Percentiles rank a stretch among this genome's conserved stretches.
These are phyloP conservation scores for Raphanus raphanistrum DNA, from an alignment of 345 rosid genomes.

Conservation along the genomic window DNA sequence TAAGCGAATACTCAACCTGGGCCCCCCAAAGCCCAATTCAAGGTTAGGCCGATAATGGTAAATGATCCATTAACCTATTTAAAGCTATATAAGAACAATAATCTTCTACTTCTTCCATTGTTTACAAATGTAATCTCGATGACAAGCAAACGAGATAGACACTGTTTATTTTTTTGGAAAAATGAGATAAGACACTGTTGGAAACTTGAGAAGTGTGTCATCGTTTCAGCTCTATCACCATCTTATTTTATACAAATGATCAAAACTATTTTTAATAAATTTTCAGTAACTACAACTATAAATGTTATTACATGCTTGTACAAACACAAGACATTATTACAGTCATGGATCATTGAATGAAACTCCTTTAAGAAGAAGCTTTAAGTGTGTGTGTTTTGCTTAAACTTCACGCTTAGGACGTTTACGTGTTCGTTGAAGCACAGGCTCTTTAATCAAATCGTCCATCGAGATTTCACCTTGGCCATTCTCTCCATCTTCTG, in stretches of 20 bases:
- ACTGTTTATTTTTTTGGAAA: too few species aligned
- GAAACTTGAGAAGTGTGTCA: not conserved
- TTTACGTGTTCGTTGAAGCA: slow-evolving; percentile 53
- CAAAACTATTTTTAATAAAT: not conserved
- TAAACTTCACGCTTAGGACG: slow-evolving; percentile 76
- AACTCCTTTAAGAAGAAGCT: not conserved
- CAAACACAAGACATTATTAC: slow-evolving; percentile 3
- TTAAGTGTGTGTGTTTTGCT: not conserved
- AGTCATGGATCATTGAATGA: not conserved
- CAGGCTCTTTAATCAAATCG: slow-evolving; percentile 52
- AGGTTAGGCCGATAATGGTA: not conserved
- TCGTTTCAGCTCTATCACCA: slow-evolving; percentile 1
- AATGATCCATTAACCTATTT: not conserved
- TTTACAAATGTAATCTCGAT: not conserved
- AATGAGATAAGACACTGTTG: not conserved
- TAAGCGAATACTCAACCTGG: slow-evolving; percentile 3
- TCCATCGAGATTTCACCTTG: slow-evolving; percentile 41
- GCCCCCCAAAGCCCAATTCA: not conserved
- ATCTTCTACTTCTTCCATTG: not conserved
- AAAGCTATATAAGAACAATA: not conserved
- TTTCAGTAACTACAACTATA: slow-evolving; percentile 18
- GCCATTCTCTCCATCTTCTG: slow-evolving; percentile 46
- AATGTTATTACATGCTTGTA: slow-evolving; percentile 16
- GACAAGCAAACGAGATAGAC: not conserved
- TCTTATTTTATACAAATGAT: slow-evolving; percentile 8